Evolutionary conservation across 148 eudicot species (phyloP).

Genomic region (Silene latifolia): DNA sequence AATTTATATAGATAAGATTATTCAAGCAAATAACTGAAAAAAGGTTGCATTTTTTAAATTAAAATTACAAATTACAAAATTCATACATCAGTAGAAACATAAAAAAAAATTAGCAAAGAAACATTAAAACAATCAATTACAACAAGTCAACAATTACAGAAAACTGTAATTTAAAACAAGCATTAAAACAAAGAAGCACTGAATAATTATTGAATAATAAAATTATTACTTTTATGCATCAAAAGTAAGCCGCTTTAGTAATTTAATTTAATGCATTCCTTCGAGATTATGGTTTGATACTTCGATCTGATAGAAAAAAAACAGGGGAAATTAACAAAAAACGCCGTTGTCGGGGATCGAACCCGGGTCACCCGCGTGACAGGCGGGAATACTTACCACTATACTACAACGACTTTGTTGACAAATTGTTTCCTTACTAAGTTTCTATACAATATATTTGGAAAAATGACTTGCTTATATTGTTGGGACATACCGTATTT

Average conservation of each 20-base stretch:
- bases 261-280: neutral
- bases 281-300: neutral
- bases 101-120: neutral
- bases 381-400: constrained; percentile 99
- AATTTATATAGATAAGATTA: no score
- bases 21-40: neutral
- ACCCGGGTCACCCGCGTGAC: constrained; percentile 99
- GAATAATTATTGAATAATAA: no score
- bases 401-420: constrained; percentile 76
- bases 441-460: no score
- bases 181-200: no score
- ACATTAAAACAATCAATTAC: neutral
- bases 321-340: no score
- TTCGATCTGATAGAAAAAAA: neutral
- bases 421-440: no score
- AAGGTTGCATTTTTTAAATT: neutral
- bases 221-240: no score
- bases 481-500: no score
- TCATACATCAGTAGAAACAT: neutral
- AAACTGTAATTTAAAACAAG: no score
- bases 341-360: constrained; percentile 99
- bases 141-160: no score
- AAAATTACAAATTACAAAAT: neutral
- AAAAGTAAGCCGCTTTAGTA: no score
- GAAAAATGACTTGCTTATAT: no score